Percentiles rank a stretch among this genome's conserved stretches.
These are phyloP conservation scores for Kazachstania martiniae DNA, from an alignment of 805 yeast species.

Conservation along the genomic window DNA sequence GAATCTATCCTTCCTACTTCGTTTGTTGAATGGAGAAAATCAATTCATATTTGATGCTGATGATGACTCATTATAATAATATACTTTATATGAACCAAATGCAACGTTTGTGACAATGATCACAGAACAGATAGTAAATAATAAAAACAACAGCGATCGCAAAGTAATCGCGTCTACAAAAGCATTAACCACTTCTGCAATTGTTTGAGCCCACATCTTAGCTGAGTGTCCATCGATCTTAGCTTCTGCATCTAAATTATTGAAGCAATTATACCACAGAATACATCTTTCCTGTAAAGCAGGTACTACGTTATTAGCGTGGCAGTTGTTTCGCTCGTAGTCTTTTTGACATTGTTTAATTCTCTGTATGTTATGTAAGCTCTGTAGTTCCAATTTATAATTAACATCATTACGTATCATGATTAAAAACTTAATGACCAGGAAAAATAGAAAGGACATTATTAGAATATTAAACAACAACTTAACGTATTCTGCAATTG, in stretches of 20 bases:
- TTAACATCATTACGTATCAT: constrained; percentile 63
- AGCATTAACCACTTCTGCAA: constrained; percentile 73
- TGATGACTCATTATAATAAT: constrained; percentile 3
- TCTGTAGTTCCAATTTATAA: constrained; percentile 52
- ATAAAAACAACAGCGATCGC: constrained; percentile 48
- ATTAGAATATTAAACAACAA: constrained; percentile 46
- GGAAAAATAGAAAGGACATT: constrained; percentile 39
- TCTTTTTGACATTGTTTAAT: constrained; percentile 60
- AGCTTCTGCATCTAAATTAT: constrained; percentile 33
- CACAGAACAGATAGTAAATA: constrained; percentile 39
- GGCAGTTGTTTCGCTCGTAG: constrained; percentile 64
- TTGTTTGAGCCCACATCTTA: constrained; percentile 64
- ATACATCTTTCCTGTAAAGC: constrained; percentile 61
- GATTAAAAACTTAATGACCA: constrained; percentile 39
- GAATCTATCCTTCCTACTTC: constrained; percentile 34
- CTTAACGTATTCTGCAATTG: constrained; percentile 40
- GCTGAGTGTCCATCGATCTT: constrained; percentile 50
- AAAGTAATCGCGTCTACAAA: constrained; percentile 62
- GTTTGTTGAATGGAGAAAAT: constrained; percentile 43
- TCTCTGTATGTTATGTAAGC: constrained; percentile 46
- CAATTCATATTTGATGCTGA: constrained; percentile 2
- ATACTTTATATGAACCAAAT: constrained; percentile 34
- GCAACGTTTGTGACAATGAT: constrained; percentile 41
- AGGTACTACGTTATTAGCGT: constrained; percentile 54
- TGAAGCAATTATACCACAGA: constrained; percentile 73